Evolutionary conservation across 352 stramenopile species (phyloP), one percentile per base, ranked within the genome.

Genomic region (Pythium periplocum): DNA sequence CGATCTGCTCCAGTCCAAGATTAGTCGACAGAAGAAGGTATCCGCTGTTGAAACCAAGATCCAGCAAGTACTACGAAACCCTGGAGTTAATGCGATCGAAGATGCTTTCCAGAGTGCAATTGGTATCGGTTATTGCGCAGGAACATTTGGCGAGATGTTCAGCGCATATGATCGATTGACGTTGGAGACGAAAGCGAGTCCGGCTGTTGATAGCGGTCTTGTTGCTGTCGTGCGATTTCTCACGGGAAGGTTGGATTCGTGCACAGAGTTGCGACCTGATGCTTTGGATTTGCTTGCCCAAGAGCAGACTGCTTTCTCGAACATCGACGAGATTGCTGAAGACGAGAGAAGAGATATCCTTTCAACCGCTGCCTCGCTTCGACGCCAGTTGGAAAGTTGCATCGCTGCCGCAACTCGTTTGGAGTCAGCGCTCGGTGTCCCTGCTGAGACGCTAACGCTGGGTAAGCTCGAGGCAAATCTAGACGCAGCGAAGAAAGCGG

Each of bases 251-350:
- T 56, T 87, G 1, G 59, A 81, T 6, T 42, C 52, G 31, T 78
- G 86, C 31, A 64, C 71, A 0, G 79, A 90, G 53, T 70, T 86
- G 11, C 73, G 79, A 31, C 63, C 86, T 55, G 79, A 90, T 47
- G 75, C 66, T 6, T 48, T 87, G 3, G 61, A 80, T 37, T 56
- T 90, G 2, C 45, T 87, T 2, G 73, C 69, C 0, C 70, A 53
- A 8, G 63, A 87, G 48, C 77, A 81, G 39, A 70, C 87, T 0
- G 66, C 80, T 26, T 86, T 83, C 26, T 69, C 63, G 4, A 71
- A 47, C 12, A 48, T 64, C 17, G 51, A 52, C 40, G 73, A 71
- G 8, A 69, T 53, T 11, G 62, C 70, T 30, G 32, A 53, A 2
- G 34, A 62, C 2, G 64, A 76, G 4, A 41, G 43, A 5, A 38